phyloP scores from a whole-genome alignment of 495 filamentous ascomycete species.

The Copromyces sp. region DNA sequence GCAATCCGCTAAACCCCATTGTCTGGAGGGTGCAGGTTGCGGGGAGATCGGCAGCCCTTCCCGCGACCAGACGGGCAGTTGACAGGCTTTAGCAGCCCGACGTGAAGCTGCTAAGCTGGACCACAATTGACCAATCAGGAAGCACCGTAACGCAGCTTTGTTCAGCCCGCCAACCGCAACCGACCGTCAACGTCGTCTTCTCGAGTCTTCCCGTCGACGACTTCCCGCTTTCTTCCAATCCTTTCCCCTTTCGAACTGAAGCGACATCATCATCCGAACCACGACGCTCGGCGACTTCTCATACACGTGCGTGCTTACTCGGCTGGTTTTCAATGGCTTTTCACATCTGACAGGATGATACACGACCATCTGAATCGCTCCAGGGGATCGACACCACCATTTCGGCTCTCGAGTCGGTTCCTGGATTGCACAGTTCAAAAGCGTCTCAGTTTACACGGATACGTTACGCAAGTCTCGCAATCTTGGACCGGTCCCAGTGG shows the following conservation, averaged over 20 bases:
- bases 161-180: not conserved
- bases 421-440: not conserved
- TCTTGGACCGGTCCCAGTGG: not conserved
- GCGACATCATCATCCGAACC: not conserved
- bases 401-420: not conserved
- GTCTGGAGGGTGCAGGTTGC: not conserved
- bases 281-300: not conserved
- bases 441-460: not conserved
- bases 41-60: not conserved
- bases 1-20: not conserved
- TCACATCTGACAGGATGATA: not conserved
- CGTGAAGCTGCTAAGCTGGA: not conserved
- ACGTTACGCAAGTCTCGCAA: not conserved
- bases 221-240: not conserved
- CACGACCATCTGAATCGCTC: not conserved
- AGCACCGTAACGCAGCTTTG: not conserved
- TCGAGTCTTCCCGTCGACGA: not conserved
- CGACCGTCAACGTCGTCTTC: not conserved
- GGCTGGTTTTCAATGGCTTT: not conserved
- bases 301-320: not conserved
- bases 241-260: not conserved
- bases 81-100: not conserved
- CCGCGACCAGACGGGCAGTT: not conserved
- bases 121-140: not conserved
- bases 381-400: not conserved